Percentiles rank a stretch among this genome's conserved stretches.
Evolutionary conservation across 345 rosid genomes (phyloP).

Genomic region (Arabidopsis suecica): DNA sequence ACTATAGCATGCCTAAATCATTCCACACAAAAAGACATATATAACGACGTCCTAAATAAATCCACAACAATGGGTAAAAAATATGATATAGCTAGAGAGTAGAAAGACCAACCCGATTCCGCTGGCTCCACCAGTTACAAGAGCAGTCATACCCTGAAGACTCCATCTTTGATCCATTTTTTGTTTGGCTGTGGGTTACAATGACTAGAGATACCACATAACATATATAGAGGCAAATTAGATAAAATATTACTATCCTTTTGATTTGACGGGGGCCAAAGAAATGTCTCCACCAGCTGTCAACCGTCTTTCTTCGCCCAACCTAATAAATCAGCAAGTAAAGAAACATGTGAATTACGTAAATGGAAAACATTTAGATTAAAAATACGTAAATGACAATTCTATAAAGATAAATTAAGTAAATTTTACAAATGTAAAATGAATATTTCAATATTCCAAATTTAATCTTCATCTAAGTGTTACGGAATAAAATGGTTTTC

Average conservation of each 20-base stretch:
- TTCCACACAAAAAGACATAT: neutral
- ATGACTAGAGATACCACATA: neutral
- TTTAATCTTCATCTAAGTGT: neutral
- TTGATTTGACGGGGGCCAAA: no score
- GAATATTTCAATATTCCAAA: neutral
- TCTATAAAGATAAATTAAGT: neutral
- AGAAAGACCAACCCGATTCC: constrained; percentile 45
- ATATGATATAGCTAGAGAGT: neutral
- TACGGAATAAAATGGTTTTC: no score
- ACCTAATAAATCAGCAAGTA: no score
- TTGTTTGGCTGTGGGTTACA: neutral
- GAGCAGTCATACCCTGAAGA: constrained; percentile 49
- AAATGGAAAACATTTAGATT: neutral
- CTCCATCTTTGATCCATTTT: constrained; percentile 49
- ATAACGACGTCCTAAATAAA: neutral
- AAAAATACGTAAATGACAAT: neutral
- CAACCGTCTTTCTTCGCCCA: no score
- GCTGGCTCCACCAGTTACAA: constrained; percentile 51
- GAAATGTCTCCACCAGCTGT: no score
- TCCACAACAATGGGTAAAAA: neutral
- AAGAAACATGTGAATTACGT: neutral
- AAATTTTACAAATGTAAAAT: neutral
- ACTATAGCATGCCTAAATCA: constrained; percentile 20
- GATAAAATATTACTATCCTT: neutral
- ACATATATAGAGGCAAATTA: neutral